phyloP scores from a whole-genome alignment of 805 yeast genomes.

The Candida chauliodis region DNA sequence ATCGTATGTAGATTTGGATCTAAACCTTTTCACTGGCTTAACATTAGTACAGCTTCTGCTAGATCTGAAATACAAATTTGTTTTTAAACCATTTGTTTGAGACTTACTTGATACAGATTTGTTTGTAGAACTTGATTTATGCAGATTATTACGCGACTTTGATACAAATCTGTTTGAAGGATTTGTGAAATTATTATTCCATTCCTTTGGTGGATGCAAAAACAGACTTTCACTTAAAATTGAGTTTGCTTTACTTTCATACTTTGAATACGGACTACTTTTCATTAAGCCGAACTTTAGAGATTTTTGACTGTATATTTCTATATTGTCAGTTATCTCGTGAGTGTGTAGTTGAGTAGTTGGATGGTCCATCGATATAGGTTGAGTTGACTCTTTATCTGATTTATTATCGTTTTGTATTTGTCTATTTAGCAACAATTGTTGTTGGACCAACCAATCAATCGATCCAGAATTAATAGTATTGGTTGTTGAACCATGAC shows the following conservation, averaged over 20 bases:
- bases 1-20: conserved; percentile 9
- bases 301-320: conserved; percentile 6
- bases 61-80: too few relatives aligned
- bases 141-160: not conserved
- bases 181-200: not conserved
- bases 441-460: conserved; percentile 5
- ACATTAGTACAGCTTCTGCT: too few relatives aligned
- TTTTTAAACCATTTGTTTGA: too few relatives aligned
- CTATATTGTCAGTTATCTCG: conserved; percentile 10
- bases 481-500: conserved; percentile 1
- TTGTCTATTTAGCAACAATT: not conserved
- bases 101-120: too few relatives aligned
- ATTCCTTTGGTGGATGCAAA: conserved; percentile 4
- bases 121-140: too few relatives aligned
- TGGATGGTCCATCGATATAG: conserved; percentile 3
- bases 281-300: not conserved
- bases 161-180: not conserved
- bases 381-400: not conserved
- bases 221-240: conserved; percentile 2
- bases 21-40: conserved; percentile 6
- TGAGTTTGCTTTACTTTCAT: conserved; percentile 2
- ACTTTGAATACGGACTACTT: not conserved
- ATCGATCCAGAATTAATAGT: not conserved
- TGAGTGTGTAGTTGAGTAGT: conserved; percentile 6
- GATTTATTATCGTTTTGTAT: not conserved